A percentile compares a stretch with the other conserved stretches of the same genome.
Conservation (phyloP, 495 filamentous ascomycete genomes). For the Pseudotulostoma volvatum region DNA sequence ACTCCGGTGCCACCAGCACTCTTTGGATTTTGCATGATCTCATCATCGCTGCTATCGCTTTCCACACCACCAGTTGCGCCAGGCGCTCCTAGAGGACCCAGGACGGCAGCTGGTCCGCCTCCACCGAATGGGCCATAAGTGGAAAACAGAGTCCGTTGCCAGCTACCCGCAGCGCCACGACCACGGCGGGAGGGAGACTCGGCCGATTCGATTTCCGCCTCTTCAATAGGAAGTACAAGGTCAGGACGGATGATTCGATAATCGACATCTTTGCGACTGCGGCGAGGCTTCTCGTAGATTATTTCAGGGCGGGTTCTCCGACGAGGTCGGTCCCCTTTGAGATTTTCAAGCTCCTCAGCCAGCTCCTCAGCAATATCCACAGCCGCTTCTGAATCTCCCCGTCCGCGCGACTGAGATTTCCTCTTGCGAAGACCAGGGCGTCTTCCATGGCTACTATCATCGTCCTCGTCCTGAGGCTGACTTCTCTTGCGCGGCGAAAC, state of each 20-base stretch:
- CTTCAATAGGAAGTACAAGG: constrained; percentile 45
- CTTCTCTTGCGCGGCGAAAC: constrained; percentile 28
- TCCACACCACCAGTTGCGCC: constrained; percentile 60
- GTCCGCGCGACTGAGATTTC: constrained; percentile 35
- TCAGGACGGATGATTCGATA: constrained; percentile 67
- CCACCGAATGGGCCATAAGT: constrained; percentile 89
- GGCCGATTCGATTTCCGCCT: constrained; percentile 45
- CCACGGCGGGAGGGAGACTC: constrained; percentile 53
- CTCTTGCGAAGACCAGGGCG: constrained; percentile 35
- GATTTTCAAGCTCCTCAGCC: constrained; percentile 57
- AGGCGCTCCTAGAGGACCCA: constrained; percentile 62
- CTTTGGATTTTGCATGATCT: constrained; percentile 38
- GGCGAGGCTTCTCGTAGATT: constrained; percentile 40
- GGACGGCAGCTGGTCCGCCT: constrained; percentile 49
- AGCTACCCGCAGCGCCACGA: constrained; percentile 36
- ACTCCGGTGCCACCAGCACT: constrained; percentile 50
- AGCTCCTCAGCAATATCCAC: constrained; percentile 52
- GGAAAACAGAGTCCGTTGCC: constrained; percentile 64
- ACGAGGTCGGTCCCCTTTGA: constrained; percentile 38
- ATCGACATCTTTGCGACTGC: constrained; percentile 45
- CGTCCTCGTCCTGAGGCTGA: constrained; percentile 27
- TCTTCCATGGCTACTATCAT: constrained; percentile 32
- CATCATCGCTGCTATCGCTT: constrained; percentile 94
- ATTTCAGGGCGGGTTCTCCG: constrained; percentile 37
- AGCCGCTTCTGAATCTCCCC: constrained; percentile 29